Evolutionary conservation across 345 rosid species (phyloP), one percentile per base, ranked within the genome.

Genomic region (Rhodomyrtus tomentosa): DNA sequence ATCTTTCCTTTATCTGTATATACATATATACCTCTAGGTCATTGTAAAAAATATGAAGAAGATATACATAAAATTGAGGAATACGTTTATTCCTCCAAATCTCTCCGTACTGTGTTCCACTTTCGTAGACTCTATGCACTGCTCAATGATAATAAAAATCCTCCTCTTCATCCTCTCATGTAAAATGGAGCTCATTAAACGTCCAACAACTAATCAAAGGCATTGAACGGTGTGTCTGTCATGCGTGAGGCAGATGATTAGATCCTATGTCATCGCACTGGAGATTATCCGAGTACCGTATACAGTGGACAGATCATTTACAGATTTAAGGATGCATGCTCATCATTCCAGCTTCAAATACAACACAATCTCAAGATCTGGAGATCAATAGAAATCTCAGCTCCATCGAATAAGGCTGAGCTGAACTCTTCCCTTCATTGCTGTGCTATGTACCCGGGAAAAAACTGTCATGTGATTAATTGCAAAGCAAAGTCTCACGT

Each of bases 401-500:
- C 76, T 16, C 76, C 76, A 62, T 7, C 0, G 42, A 62, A 62
- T 32, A 62, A 62, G 42, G 42, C 21, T 6, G 22, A 32, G 76
- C 76, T 32, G 27, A 15, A 53, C 55, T n/a, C 38, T 81, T 53
- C 50, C 55, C 29, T 7, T 42, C 76, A 0, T 14, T 7, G 80
- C 25, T 22, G 4, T 2, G 36, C 0, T 20, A 25, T 51, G 59
- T 72, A 36, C 5, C 29, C 81, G 40, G 16, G 10, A 76, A 72
- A 55, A 38, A 50, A 81, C 10, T 27, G 24, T 22, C 29, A 14
- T 1, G 36, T 7, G 50, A 81, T 89, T 93, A 96, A 73, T 87
- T 94, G 89, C 98, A 96, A 4, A 95, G 94, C 90, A 94, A 83
- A 48, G 99, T 93, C 50, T 93, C 99, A 6, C 95, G 88, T 10